Percentiles rank a stretch among this genome's conserved stretches.
Evolutionary conservation across 352 stramenopile genomes (phyloP).

Genomic region (Phytophthora crassamura): DNA sequence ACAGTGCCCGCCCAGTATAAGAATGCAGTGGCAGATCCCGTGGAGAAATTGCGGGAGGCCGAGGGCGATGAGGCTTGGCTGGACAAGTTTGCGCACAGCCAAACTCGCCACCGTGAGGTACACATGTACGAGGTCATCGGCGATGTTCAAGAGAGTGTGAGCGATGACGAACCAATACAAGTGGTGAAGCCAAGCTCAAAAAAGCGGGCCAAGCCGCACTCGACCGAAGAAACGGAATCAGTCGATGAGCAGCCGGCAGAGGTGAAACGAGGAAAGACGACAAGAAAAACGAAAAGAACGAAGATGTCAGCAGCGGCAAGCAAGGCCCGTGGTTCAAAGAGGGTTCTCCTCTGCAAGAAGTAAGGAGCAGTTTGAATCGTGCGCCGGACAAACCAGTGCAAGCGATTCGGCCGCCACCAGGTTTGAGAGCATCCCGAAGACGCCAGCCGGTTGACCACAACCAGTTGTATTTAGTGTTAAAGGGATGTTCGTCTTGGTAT

Average conservation of each 20-base stretch:
- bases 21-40: constrained; percentile 1
- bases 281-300: not conserved
- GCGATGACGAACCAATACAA: too few species aligned
- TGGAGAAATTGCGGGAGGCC: constrained; percentile 8
- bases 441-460: too few species aligned
- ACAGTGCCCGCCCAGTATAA: constrained; percentile 24
- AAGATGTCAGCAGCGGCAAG: not conserved
- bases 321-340: too few species aligned
- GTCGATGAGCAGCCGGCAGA: not conserved
- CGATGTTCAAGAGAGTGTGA: constrained; percentile 5
- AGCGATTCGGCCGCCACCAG: too few species aligned
- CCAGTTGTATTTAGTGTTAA: too few species aligned
- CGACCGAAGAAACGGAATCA: not conserved
- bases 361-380: too few species aligned
- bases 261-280: not conserved
- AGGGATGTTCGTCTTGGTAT: too few species aligned
- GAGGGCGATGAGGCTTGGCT: constrained; percentile 31
- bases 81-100: constrained; percentile 25
- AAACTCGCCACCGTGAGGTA: constrained; percentile 18
- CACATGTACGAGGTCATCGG: constrained; percentile 23
- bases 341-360: too few species aligned
- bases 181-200: too few species aligned
- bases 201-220: not conserved
- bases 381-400: too few species aligned
- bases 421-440: too few species aligned